Base-by-base conservation (phyloP, 805 yeast species). In the Saturnispora serradocipensis region DNA sequence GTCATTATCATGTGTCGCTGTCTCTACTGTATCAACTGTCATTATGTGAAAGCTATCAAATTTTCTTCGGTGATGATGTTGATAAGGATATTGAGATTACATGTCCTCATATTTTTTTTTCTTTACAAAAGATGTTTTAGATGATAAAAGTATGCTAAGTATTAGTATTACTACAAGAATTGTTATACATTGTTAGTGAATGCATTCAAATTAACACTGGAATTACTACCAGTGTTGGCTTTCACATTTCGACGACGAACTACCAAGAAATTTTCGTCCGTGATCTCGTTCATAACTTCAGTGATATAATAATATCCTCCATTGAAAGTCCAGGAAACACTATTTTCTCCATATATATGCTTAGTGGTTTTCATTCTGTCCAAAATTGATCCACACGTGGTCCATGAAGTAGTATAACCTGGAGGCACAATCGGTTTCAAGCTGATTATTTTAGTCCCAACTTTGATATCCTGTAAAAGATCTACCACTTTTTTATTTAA, bases 321-420 rank as follows among this genome's bases (percentile, higher is more conserved):
- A 46, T 86, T 88, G 5, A 83, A 81, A 0, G 96, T 88, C 97
- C 97, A 89, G 45, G 95, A 85, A 8, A 90, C 97, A 43, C 89
- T 79, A 51, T 82, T 80, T 50, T 78, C 76, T 16, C 78, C 82
- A 57, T 88, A 83, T 61, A 77, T 76, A 55, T 72, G 80, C 58
- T 77, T 79, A 51, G 79, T 79, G 4, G 87, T 88, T 42, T 70
- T 70, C 51, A 88, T 71, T 59, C 82, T 73, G 61, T 83, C 88
- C 55, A 88, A 69, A 13, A 87, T 76, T 35, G 80, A 74, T 16
- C 72, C 78, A 13, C 73, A 64, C 53, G 18, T 77, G 75, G 32
- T 80, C 76, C 52, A 71, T n/a, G 78, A 70, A 22, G 86, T 78
- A 39, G 79, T 76, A 60, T 84, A 83, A 16, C 93, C 81, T 3